Base-by-base conservation (phyloP, 106 monocot species). In the Gastrodia elata region DNA sequence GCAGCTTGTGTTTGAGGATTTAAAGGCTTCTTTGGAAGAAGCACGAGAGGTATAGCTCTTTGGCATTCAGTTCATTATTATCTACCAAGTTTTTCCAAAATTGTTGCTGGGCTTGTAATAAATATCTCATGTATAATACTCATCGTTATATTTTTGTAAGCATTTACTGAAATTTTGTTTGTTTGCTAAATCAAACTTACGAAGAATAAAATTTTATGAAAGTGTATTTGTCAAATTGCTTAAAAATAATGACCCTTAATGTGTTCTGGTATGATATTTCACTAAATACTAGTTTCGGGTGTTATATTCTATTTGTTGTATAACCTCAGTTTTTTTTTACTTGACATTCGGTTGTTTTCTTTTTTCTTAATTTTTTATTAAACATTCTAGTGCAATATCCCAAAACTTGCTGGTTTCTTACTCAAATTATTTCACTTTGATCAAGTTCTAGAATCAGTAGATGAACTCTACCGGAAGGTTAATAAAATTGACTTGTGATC, bases 1-100 rank as follows among this genome's bases (percentile, higher is more conserved):
- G 41, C 82, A 98, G 98, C 80, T 93, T 72, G 91, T 98, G 25
- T 83, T 91, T 79, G 87, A 91, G 58, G 98, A 98, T 81, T 76
- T 98, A 75, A 93, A 93, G 87, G 93, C 86, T 80, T 93, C 93
- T 76, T 79, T 93, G 68, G 93, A 91, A 57, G 97, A 93, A 91
- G 91, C 97, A 44, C 86, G 85, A 69, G 77, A 59, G 83, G 98
- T 98, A 88, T 69, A 73, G 42, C 55, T 37, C 39, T 33, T 46
- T 82, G 49, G 14, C 59, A 67, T 39, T 35, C 39, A 46, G 15
- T 36, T 56, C 25, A 36, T 76, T 39, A 68, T 52, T 41, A 25
- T 72, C 28, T 70, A 24, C 9, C 10, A 35, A 42, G 43, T 57
- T 68, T 40, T 26, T 40, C 18, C 8, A 11, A 15, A 61, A 32